phyloP scores from a whole-genome alignment of 139 green algal species.

The Chloropicon primus region DNA sequence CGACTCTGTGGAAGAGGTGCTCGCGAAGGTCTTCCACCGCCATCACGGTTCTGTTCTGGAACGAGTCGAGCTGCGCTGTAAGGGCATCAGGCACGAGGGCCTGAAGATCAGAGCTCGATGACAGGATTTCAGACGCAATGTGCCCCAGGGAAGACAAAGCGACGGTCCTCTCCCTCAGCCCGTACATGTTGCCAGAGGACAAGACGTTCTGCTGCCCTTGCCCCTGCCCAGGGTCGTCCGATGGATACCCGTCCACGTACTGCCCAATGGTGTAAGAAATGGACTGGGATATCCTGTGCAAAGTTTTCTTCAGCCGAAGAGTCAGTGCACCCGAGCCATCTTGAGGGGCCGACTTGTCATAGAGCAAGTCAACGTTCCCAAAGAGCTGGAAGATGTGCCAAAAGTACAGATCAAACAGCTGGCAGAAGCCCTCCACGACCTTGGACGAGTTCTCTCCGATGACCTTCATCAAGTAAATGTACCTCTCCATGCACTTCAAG shows the following conservation, averaged over 20 bases:
- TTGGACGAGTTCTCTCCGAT: background rate
- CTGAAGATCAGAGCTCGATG: background rate
- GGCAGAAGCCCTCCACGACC: conserved; percentile 11
- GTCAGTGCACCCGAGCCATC: background rate
- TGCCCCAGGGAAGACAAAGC: conserved; percentile 8
- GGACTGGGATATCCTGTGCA: conserved; percentile 2
- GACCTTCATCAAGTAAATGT: conserved; percentile 3
- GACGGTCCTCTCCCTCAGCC: conserved; percentile 11
- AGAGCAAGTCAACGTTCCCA: background rate
- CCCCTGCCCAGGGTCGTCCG: background rate
- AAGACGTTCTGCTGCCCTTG: background rate
- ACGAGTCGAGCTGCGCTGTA: conserved; percentile 4
- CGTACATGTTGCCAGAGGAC: conserved; percentile 16
- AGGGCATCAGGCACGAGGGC: background rate
- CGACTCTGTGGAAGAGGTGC: conserved; percentile 14
- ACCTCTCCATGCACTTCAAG: conserved; percentile 10
- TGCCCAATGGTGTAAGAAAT: background rate
- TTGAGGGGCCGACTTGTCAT: background rate
- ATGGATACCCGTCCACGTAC: background rate
- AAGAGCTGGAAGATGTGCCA: conserved; percentile 8
- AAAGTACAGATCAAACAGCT: conserved; percentile 7
- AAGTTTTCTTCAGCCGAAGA: background rate
- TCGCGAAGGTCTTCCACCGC: conserved; percentile 18
- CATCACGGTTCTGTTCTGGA: conserved; percentile 8
- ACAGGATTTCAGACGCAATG: conserved; percentile 4